Evolutionary conservation across 108 stramenopile species (phyloP).

Genomic region (Nitzschia sp.): DNA sequence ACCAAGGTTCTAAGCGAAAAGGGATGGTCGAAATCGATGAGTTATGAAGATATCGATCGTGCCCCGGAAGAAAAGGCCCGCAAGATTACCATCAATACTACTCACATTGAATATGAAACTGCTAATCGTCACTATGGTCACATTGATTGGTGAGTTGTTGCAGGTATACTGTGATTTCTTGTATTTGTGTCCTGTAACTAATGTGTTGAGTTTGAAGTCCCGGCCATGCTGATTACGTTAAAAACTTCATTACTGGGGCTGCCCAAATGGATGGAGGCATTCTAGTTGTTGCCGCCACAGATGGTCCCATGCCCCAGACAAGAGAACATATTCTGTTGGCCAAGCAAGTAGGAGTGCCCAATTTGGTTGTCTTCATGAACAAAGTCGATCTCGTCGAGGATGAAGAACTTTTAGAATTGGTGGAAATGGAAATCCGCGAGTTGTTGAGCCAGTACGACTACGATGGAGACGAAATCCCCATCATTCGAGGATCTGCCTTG

Average conservation of each 20-base stretch:
- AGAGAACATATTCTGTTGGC: conserved; percentile 99
- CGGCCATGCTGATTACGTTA: conserved; percentile 99
- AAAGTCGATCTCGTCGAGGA: conserved; percentile 98
- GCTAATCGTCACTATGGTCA: conserved; percentile 97
- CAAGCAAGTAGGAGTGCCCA: conserved; percentile 98
- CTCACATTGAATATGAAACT: conserved; percentile 99
- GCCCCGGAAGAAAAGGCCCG: conserved; percentile 98
- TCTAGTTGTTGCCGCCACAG: conserved; percentile 97
- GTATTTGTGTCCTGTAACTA: not conserved
- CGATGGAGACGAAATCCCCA: conserved; percentile 95
- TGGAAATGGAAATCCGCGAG: conserved; percentile 99
- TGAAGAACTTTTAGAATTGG: conserved; percentile 97
- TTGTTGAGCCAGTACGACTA: conserved; percentile 97
- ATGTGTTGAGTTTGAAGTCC: conserved; percentile 54
- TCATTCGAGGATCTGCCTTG: conserved; percentile 97
- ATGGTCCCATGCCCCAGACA: conserved; percentile 99
- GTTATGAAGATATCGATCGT: conserved; percentile 96
- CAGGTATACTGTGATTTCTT: not conserved
- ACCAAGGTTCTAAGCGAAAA: conserved; percentile 95
- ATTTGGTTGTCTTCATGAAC: conserved; percentile 98
- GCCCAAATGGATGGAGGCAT: conserved; percentile 99
- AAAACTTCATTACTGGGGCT: conserved; percentile 99
- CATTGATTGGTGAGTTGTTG: conserved; percentile 91
- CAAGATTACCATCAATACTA: conserved; percentile 84
- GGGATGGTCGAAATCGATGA: conserved; percentile 84